Evolutionary conservation across 2,329 filamentous ascomycete genomes (phyloP), one percentile per base, ranked within the genome.

Genomic region (Arthrobotrys megalospora): DNA sequence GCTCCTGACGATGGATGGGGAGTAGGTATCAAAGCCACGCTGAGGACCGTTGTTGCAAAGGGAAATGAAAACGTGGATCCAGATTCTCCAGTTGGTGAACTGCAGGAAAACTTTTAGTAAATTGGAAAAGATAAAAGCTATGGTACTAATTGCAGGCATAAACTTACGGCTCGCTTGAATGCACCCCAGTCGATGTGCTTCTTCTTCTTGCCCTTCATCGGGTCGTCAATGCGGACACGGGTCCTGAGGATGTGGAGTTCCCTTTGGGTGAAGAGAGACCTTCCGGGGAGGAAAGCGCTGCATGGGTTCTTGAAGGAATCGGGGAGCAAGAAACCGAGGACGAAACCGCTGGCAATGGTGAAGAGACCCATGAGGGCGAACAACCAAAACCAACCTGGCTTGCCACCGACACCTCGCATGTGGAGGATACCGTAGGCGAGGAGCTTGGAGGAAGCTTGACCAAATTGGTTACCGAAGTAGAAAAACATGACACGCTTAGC

Each of bases 381-480:
- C 1, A 89, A 83, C 88, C 88, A 89, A 80, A 87, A 87, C 88
- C 88, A 89, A n/a, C 88, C 88, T 0, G 86, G 81, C 67, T 86
- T 83, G 6, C 86, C 86, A 0, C 83, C 84, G 0, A 86, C 84
- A 0, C 87, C 87, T 6, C 85, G 82, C 83, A 89, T 86, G 68
- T 87, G 86, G 24, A 89, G 83, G 41, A 87, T 86, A 1, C 85
- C 85, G 43, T 84, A 87, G 0, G 86, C 86, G 2, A 87, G 80
- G 2, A 87, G 83, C 71, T 83, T 83, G 38, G 83, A 81, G 0
- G 84, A 85, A 0, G 86, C 86, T 16, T 85, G 84, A 4, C 87
- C 88, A 14, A 88, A 84, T 81, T 88, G 86, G 80, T 88, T 88
- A 10, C 88, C 88, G 70, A 89, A 87, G 83, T 87, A 89, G 82